Conservation (phyloP, 1,284 basidiomycete genomes). For the Limonomyces culmigenus region DNA sequence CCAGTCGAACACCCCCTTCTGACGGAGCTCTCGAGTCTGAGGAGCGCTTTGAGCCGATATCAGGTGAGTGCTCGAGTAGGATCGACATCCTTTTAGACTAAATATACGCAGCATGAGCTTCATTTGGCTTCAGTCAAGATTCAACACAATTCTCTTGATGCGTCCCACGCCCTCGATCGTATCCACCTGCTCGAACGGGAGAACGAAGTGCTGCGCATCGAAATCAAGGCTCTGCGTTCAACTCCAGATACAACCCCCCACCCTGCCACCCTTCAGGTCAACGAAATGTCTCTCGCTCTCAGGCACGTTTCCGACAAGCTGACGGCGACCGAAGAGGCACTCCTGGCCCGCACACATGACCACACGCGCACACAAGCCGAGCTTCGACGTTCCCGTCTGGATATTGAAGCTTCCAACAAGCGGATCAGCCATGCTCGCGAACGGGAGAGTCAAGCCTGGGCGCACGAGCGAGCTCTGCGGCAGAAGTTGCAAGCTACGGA, state of each 20-base stretch:
- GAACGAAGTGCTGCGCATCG: conserved; percentile 33
- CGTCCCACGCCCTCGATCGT: conserved; percentile 29
- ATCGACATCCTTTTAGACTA: too few relatives aligned
- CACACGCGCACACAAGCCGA: conserved; percentile 25
- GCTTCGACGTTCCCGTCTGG: conserved; percentile 21
- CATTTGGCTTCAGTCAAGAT: conserved; percentile 46
- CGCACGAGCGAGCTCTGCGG: conserved; percentile 27
- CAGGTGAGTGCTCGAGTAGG: too few relatives aligned
- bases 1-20: too few relatives aligned
- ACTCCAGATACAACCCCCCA: conserved; percentile 15
- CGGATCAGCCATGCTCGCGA: conserved; percentile 30
- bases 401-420: conserved; percentile 31
- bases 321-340: conserved; percentile 32
- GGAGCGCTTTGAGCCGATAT: too few relatives aligned
- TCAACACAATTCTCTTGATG: conserved; percentile 40
- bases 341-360: conserved; percentile 32
- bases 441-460: conserved; percentile 31
- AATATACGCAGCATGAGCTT: conserved; percentile 65
- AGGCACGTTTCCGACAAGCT: conserved; percentile 54
- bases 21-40: too few relatives aligned
- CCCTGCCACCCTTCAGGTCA: conserved; percentile 29
- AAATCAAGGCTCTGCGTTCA: conserved; percentile 32
- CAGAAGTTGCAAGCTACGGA: conserved; percentile 25
- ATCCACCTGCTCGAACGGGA: conserved; percentile 33
- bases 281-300: conserved; percentile 48